phyloP scores from a whole-genome alignment of 2,329 filamentous ascomycete genomes.

The Alternaria arborescens region DNA sequence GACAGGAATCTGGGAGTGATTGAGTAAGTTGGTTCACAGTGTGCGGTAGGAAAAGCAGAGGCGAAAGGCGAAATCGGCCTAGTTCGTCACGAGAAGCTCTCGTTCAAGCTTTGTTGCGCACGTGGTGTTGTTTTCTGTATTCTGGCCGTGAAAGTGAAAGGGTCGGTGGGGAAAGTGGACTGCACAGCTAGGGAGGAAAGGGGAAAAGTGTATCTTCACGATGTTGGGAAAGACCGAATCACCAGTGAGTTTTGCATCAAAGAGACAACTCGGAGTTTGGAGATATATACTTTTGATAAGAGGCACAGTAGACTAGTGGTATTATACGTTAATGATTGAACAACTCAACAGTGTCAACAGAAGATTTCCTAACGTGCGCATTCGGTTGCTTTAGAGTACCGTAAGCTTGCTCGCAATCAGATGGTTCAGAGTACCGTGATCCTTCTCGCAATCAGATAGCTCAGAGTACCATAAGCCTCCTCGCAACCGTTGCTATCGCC shows the following conservation, averaged over 20 bases:
- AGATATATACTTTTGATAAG: not conserved
- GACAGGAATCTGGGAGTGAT: not conserved
- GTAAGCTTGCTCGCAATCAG: conserved; percentile 95
- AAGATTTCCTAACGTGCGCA: conserved; percentile 73
- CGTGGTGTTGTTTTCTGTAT: not conserved
- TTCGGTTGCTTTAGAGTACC: conserved; percentile 97
- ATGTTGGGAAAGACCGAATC: not conserved
- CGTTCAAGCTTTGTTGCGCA: not conserved
- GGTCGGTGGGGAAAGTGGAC: not conserved
- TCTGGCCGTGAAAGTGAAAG: not conserved
- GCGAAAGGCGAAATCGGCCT: not conserved
- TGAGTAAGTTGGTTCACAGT: not conserved
- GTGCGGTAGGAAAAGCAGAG: not conserved
- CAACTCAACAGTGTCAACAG: not conserved
- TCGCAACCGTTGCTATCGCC: conserved; percentile 98
- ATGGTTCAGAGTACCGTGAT: conserved; percentile 89
- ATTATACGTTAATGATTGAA: not conserved
- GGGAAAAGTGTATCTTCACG: not conserved
- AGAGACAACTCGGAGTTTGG: not conserved
- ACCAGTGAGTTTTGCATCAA: not conserved
- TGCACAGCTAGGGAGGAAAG: not conserved
- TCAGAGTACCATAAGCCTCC: conserved; percentile 96
- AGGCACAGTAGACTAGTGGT: not conserved
- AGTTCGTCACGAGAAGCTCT: not conserved
- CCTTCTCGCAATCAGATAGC: conserved; percentile 97